Evolutionary conservation across 179 eudicot genomes (phyloP), one percentile per base, ranked within the genome.

Genomic region (Monotropa hypopitys): DNA sequence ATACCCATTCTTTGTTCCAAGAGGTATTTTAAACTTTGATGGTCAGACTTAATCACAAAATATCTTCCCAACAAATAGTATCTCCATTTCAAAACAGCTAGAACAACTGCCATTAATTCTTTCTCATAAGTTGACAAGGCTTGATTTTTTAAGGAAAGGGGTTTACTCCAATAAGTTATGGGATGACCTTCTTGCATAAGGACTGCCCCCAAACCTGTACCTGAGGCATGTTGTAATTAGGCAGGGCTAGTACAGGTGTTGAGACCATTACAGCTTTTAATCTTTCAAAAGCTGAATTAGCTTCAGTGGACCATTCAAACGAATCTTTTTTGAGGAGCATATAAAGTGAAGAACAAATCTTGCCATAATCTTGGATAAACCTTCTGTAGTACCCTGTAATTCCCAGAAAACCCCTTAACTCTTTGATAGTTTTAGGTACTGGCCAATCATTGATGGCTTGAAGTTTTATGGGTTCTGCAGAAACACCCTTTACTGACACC

Each of bases 251-350:
- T 0, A 46, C 54, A 8, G 74, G 53, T 2, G 54, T 47, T 4
- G 53, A 5, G 10, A 38, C 3, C 28, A 70, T 50, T 0, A 18
- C 74, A 6, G 3, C 0, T 26, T 62, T 62, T 20, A 62, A 40
- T 0, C 0, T 1, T 2, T 2, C 0, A 7, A 62, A 12, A 2
- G 38, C n/a, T 9, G 38, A 0, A 1, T 4, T 0, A 26, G 38
- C 20, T 13, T 30, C 20, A 0, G 16, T 5, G 4, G 28, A 5
- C 45, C 20, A 57, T 5, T 6, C 12, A 23, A 57, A 57, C 1
- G 5, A 15, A 7, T 35, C 70, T 16, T 65, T 65, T 9, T 66
- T 66, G 0, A 63, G 43, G 1, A 66, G 23, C 49, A 46, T 5
- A 1, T 3, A 18, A 3, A 32, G 18, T 1, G 46, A 46, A 3